Percentiles rank a stretch among this genome's conserved stretches.
These are phyloP conservation scores for Fusarium caatingaense DNA, from an alignment of 2,329 filamentous ascomycete species.

Conservation along the genomic window DNA sequence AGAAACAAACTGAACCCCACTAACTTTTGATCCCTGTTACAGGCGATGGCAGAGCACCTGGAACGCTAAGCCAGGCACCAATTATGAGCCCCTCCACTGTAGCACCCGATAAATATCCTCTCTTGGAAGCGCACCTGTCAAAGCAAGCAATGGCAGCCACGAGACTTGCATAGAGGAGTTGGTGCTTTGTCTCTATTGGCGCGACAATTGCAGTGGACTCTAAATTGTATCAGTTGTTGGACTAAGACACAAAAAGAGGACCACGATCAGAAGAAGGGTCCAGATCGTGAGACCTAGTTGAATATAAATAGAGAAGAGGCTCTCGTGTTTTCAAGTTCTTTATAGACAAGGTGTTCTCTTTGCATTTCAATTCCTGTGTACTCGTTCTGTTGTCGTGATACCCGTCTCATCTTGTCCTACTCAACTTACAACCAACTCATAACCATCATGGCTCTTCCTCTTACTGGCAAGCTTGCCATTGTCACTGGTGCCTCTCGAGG, in stretches of 20 bases:
- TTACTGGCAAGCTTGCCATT: slow-evolving; percentile 83
- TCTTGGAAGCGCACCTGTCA: slow-evolving; percentile 43
- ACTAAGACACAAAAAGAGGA: slow-evolving; percentile 17
- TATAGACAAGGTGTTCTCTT: background rate
- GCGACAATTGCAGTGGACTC: slow-evolving; percentile 36
- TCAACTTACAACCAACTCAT: background rate
- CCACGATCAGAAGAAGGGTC: slow-evolving; percentile 7
- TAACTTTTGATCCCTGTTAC: background rate
- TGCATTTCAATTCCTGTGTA: background rate
- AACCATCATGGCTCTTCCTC: slow-evolving; percentile 53
- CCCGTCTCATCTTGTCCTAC: background rate
- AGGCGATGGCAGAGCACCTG: background rate
- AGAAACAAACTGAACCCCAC: slow-evolving; percentile 7
- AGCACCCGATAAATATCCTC: slow-evolving; percentile 26
- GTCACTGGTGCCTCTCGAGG: slow-evolving; percentile 84
- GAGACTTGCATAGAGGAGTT: slow-evolving; percentile 16
- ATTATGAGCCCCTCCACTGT: slow-evolving; percentile 23
- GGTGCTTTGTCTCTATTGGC: slow-evolving; percentile 36
- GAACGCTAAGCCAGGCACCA: slow-evolving; percentile 25
- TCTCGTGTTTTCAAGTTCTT: background rate
- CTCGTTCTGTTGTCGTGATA: slow-evolving; percentile 11
- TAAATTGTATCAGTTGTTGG: slow-evolving; percentile 1
- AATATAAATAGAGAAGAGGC: slow-evolving; percentile 17
- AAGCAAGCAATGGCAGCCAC: slow-evolving; percentile 36
- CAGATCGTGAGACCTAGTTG: background rate